Percentiles rank a stretch among this genome's conserved stretches.
These are phyloP conservation scores for Stylonectria norvegica DNA, from an alignment of 2,329 filamentous ascomycete species.

Conservation along the genomic window DNA sequence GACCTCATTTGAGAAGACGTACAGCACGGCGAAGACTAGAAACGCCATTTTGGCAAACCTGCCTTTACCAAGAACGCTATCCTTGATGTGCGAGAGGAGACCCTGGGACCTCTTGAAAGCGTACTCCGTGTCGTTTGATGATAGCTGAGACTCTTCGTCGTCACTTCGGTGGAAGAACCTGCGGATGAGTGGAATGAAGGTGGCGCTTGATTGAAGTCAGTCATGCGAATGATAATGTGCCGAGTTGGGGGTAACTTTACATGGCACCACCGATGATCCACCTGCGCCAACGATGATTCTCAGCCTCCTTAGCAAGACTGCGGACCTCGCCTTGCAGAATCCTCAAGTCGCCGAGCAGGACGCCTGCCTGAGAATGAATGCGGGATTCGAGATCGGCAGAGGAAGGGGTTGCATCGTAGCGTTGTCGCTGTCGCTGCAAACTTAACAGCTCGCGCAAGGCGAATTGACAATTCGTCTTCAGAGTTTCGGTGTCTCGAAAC, in stretches of 20 bases:
- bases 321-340: conserved; percentile 43
- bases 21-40: conserved; percentile 55
- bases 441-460: conserved; percentile 35
- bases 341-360: conserved; percentile 44
- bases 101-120: conserved; percentile 51
- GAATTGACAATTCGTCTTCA: conserved; percentile 35
- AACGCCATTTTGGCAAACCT: conserved; percentile 49
- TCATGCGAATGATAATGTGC: not conserved
- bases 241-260: conserved; percentile 35
- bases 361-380: conserved; percentile 40
- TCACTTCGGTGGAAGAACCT: conserved; percentile 47
- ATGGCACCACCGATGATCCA: conserved; percentile 51
- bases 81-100: conserved; percentile 48
- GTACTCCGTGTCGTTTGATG: conserved; percentile 55
- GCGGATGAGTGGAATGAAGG: conserved; percentile 51
- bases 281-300: conserved; percentile 50
- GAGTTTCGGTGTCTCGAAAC: conserved; percentile 29
- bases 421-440: conserved; percentile 30
- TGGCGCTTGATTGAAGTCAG: conserved; percentile 36
- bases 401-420: conserved; percentile 28
- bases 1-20: conserved; percentile 58
- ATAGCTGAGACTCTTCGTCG: conserved; percentile 34
- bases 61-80: conserved; percentile 42
- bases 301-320: conserved; percentile 40
- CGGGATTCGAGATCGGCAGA: conserved; percentile 40